Evolutionary conservation across 352 stramenopile species (phyloP), one percentile per base, ranked within the genome.

Genomic region (Phytopythium litorale): DNA sequence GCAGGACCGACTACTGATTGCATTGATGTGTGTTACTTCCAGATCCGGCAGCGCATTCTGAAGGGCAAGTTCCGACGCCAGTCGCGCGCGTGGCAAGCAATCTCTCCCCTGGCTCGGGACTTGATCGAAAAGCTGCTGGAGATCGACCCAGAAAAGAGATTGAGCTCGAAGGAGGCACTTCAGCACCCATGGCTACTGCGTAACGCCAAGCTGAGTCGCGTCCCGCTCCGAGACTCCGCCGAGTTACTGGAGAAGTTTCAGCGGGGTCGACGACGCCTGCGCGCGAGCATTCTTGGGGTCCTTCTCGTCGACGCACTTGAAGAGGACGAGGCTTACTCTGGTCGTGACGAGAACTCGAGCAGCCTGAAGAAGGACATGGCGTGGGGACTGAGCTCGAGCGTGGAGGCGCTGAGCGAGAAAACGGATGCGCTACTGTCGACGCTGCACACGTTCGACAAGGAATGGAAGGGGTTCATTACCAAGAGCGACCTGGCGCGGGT

Each of bases 211-310:
- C 69, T 89, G 38, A 90, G 81, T 30, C 69, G 60, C 40, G 70
- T 78, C 23, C 81, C 84, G 6, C 78, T 92, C 61, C 64, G 71
- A n/a, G 81, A 92, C 50, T 90, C 82, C 5, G 82, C 79, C 0
- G 83, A 91, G 56, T 54, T 88, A 43, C 69, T 95, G 19, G 75
- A 89, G 57, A 85, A 83, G n/a, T 95, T 93, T 46, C 84, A 93
- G 63, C 79, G 84, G 23, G 86, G 86, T 7, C 75, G 86, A 9
- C 84, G 84, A 43, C 80, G 86, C 18, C 60, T 95, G 37, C 86
- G 84, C 30, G 86, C 86, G 7, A 92, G 82, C 40, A 93, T 93
- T 58, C 64, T 95, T 3, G 84, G 78, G 5, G 83, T 92, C 15
- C 60, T 95, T n/a, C 64, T 94, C 7, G 58, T 87, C 13, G 76